Percentiles rank a stretch among this genome's conserved stretches.
Conservation (phyloP, 257 asterid species). For the Lantana camara region DNA sequence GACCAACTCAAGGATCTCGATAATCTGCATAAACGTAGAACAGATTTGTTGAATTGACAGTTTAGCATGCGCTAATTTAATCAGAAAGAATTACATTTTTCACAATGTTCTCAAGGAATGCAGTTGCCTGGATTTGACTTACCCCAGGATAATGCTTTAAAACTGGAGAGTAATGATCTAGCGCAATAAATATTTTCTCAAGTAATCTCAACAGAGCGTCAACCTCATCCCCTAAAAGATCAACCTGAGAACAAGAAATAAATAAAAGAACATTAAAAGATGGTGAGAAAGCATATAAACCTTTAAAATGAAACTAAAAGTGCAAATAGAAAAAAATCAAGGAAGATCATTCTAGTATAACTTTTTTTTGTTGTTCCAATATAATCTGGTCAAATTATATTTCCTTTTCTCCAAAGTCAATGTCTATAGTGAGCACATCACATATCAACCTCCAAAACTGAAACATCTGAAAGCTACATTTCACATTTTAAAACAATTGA, state of each 20-base stretch:
- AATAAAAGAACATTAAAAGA: neutral
- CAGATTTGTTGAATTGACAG: constrained; percentile 5
- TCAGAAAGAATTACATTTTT: too few species aligned
- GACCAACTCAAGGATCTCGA: constrained; percentile 76
- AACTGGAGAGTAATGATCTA: constrained; percentile 86
- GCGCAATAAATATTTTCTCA: constrained; percentile 76
- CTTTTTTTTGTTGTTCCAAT: too few species aligned
- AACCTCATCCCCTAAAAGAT: constrained; percentile 94
- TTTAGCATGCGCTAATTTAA: too few species aligned
- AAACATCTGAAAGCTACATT: neutral
- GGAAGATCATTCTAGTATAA: too few species aligned
- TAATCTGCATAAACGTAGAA: constrained; percentile 48
- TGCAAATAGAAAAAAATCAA: neutral
- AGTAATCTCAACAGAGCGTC: constrained; percentile 70
- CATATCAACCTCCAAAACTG: neutral
- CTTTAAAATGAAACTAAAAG: neutral
- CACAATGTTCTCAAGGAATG: too few species aligned
- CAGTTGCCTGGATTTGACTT: constrained; percentile 32
- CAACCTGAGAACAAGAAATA: constrained; percentile 65
- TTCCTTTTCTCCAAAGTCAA: neutral
- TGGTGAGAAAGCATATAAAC: constrained; percentile 4
- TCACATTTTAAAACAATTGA: neutral
- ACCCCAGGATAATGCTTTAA: constrained; percentile 96
- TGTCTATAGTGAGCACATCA: neutral
- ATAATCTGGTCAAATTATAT: neutral